A percentile compares a stretch with the other conserved stretches of the same genome.
These are phyloP conservation scores for Syzygium malaccense DNA, from an alignment of 441 rosid genomes.

Conservation along the genomic window DNA sequence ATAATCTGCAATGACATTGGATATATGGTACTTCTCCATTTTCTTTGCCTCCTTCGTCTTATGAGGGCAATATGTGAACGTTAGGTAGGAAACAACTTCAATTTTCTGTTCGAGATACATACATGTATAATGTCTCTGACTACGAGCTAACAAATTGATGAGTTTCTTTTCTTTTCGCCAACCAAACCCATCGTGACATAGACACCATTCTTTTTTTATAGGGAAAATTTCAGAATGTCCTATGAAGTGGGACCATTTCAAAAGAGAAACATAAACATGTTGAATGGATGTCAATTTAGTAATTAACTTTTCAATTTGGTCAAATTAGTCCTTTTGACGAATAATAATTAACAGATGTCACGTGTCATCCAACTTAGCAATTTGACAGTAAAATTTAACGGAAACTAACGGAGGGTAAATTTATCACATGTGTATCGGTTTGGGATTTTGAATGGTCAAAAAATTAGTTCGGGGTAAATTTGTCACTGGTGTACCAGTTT, in stretches of 20 bases:
- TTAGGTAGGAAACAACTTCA: background rate
- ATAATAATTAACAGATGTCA: too few species aligned
- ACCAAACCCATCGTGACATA: background rate
- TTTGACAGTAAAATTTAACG: too few species aligned
- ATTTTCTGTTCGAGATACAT: background rate
- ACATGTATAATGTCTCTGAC: background rate
- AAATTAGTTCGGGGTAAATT: too few species aligned
- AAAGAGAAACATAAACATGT: accelerated
- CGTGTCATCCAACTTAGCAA: too few species aligned
- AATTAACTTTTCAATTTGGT: too few species aligned
- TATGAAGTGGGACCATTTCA: background rate
- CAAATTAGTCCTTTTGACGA: too few species aligned
- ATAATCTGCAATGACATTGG: background rate
- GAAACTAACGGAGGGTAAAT: too few species aligned
- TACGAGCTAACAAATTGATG: background rate
- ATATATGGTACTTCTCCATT: background rate
- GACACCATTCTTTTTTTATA: background rate
- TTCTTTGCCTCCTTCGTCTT: background rate
- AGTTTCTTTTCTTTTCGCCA: background rate
- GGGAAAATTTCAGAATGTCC: background rate
- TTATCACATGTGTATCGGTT: too few species aligned
- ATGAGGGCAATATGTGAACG: background rate
- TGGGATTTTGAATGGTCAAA: too few species aligned
- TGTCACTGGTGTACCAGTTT: accelerated
- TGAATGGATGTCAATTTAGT: too few species aligned